These are phyloP conservation scores for Pythium oligandrum DNA, from an alignment of 352 stramenopile species.

Conservation along the genomic window DNA sequence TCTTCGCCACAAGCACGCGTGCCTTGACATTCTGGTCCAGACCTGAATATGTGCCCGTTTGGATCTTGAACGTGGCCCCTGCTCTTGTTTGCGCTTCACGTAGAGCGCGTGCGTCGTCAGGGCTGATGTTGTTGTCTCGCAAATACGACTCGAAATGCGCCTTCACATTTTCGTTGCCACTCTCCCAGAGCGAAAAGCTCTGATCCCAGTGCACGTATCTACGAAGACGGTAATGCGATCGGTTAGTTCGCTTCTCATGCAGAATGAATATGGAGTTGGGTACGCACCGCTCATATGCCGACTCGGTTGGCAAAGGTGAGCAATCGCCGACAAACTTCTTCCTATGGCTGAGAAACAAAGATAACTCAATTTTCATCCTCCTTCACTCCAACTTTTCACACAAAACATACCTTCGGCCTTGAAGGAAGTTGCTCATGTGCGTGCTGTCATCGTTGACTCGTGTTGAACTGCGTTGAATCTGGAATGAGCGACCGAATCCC, in stretches of 20 bases:
- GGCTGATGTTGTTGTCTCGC: conserved; percentile 68
- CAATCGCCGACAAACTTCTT: conserved; percentile 71
- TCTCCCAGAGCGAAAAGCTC: conserved; percentile 69
- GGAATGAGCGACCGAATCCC: no score
- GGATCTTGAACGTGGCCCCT: conserved; percentile 78
- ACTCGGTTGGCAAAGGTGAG: conserved; percentile 27
- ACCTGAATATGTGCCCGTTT: conserved; percentile 63
- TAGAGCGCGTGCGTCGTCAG: conserved; percentile 56
- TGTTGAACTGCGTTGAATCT: no score
- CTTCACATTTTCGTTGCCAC: conserved; percentile 70
- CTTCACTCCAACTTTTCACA: background rate
- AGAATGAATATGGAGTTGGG: no score
- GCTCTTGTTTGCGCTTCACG: conserved; percentile 61
- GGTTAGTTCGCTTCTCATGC: no score
- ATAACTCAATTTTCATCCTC: no score
- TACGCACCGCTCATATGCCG: conserved; percentile 62
- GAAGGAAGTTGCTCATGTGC: conserved; percentile 48
- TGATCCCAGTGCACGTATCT: conserved; percentile 68
- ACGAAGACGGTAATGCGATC: background rate
- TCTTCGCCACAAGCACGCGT: conserved; percentile 73
- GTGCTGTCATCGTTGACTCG: conserved; percentile 36
- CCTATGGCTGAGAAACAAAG: conserved; percentile 8
- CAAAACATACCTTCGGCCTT: conserved; percentile 35
- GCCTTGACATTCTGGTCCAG: conserved; percentile 81
- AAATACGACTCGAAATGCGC: conserved; percentile 81